phyloP scores from a whole-genome alignment of 2,329 filamentous ascomycete species.

The Claviceps cyperi region DNA sequence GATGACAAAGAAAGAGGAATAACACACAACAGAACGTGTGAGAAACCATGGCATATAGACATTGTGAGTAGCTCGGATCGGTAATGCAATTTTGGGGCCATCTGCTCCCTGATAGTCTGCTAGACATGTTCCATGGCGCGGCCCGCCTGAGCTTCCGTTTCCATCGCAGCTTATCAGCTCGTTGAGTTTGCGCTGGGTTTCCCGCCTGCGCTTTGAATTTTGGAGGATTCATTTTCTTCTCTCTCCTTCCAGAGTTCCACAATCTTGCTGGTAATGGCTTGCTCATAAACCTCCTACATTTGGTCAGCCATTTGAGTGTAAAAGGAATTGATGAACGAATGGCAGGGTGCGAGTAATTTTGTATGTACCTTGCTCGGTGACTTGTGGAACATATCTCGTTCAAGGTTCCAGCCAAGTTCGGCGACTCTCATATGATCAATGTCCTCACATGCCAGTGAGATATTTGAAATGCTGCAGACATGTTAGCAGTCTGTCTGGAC shows the following conservation, averaged over 20 bases:
- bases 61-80: no score
- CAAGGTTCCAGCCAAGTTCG: conserved; percentile 28
- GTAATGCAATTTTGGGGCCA: no score
- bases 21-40: no score
- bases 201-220: conserved; percentile 26
- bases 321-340: not conserved
- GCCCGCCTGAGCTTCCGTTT: conserved; percentile 31
- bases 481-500: conserved; percentile 3
- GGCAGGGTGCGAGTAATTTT: not conserved
- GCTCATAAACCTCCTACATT: conserved; percentile 34
- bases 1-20: no score
- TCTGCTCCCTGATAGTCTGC: not conserved
- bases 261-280: conserved; percentile 29
- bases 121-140: conserved; percentile 40
- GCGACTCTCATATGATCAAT: conserved; percentile 27
- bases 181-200: conserved; percentile 23
- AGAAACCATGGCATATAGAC: no score
- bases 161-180: conserved; percentile 35
- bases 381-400: conserved; percentile 31
- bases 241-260: conserved; percentile 36
- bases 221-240: conserved; percentile 33
- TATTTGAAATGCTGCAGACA: conserved; percentile 31
- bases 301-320: conserved; percentile 5
- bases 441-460: conserved; percentile 29
- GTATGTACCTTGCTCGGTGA: conserved; percentile 31